A percentile compares a stretch with the other conserved stretches of the same genome.
These are phyloP conservation scores for Paraphaeosphaeria minitans DNA, from an alignment of 2,329 filamentous ascomycete genomes.

Conservation along the genomic window DNA sequence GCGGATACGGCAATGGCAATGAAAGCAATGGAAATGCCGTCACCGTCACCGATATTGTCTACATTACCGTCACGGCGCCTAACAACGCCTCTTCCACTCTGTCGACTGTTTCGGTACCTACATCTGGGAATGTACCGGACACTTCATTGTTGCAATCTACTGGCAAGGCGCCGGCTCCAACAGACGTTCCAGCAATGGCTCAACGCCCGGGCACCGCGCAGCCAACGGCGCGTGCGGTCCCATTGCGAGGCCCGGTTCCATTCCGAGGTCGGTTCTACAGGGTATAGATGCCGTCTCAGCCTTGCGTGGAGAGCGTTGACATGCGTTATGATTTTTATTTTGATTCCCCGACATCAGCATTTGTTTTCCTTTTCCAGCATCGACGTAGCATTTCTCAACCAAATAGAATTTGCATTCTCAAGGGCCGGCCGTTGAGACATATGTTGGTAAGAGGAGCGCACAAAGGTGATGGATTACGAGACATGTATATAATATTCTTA, in stretches of 20 bases:
- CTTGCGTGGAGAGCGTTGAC: not conserved
- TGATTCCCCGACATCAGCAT: conserved; percentile 6
- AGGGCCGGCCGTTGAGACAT: conserved; percentile 5
- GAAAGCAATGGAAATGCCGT: conserved; percentile 5
- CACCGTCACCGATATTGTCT: conserved; percentile 12
- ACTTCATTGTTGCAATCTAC: not conserved
- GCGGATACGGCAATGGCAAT: not conserved
- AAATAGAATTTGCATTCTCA: conserved; percentile 7
- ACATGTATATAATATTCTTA: not conserved
- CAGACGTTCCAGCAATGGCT: not conserved
- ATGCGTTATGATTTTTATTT: conserved; percentile 1
- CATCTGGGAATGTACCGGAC: not conserved
- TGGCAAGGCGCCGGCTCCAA: not conserved
- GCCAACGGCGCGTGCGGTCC: conserved; percentile 2
- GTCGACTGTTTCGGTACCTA: not conserved
- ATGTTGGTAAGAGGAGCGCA: conserved; percentile 3
- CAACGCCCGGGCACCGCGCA: conserved; percentile 1
- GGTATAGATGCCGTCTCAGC: not conserved
- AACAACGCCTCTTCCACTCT: not conserved
- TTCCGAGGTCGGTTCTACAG: conserved; percentile 1
- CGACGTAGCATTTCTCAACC: not conserved
- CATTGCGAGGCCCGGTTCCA: not conserved
- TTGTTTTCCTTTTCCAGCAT: not conserved
- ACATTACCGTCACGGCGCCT: conserved; percentile 11
- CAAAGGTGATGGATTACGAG: not conserved